Percentiles rank a stretch among this genome's conserved stretches.
phyloP scores from a whole-genome alignment of 805 yeast species.

The Maudiozyma bulderi region DNA sequence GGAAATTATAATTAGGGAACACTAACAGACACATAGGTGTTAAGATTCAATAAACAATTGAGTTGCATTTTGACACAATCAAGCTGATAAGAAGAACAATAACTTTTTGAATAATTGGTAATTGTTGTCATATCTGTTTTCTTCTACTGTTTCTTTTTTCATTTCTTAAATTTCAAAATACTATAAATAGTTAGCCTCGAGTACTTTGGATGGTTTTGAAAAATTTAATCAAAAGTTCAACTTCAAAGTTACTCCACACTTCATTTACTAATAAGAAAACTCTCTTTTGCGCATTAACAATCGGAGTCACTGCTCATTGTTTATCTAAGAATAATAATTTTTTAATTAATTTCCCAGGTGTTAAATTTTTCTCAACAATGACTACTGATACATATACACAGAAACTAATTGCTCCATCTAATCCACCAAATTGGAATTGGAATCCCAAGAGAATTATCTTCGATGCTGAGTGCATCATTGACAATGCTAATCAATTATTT shows the following conservation, averaged over 20 bases:
- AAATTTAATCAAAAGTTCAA: neutral
- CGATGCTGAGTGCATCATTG: conserved; percentile 37
- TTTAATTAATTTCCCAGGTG: neutral
- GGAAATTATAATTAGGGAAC: too few species aligned
- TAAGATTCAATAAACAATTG: too few species aligned
- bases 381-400: neutral
- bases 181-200: neutral
- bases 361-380: neutral
- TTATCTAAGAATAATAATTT: neutral
- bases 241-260: neutral
- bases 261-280: conserved; percentile 1
- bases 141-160: neutral
- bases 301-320: neutral
- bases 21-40: too few species aligned
- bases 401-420: conserved; percentile 16
- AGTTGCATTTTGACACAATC: too few species aligned
- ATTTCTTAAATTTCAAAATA: neutral
- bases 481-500: conserved; percentile 36
- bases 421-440: conserved; percentile 49
- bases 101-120: too few species aligned
- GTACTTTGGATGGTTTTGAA: conserved; percentile 2
- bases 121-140: neutral
- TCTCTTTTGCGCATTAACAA: neutral
- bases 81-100: too few species aligned
- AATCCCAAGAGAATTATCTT: conserved; percentile 41